These are phyloP conservation scores for Phaeolepiota aurea DNA, from an alignment of 768 basidiomycete species.

Conservation along the genomic window DNA sequence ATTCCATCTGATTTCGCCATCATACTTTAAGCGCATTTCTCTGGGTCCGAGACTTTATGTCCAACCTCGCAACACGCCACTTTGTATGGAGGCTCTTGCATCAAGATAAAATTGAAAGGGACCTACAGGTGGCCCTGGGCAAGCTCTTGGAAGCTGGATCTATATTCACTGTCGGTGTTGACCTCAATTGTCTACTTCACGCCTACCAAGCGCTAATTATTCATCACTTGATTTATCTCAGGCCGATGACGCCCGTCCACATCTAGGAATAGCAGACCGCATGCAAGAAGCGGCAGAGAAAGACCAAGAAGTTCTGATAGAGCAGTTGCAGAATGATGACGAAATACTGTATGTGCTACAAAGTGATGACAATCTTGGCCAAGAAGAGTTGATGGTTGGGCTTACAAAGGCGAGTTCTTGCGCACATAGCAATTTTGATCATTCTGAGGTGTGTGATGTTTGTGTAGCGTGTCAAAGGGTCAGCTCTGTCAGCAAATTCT, in stretches of 20 bases:
- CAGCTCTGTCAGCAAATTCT: not conserved
- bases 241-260: not conserved
- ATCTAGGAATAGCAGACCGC: not conserved
- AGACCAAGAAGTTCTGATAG: not conserved
- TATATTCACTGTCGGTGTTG: not conserved
- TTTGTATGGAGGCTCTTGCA: not conserved
- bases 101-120: not conserved
- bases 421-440: not conserved
- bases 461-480: too few relatives aligned
- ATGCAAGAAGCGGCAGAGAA: not conserved
- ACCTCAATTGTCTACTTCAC: not conserved
- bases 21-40: not conserved
- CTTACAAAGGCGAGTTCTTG: not conserved
- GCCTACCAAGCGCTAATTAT: not conserved
- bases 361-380: not conserved
- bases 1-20: too few relatives aligned
- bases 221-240: not conserved
- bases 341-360: not conserved
- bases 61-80: not conserved
- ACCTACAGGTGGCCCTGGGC: not conserved
- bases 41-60: not conserved
- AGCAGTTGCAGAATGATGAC: not conserved
- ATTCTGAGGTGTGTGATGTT: not conserved
- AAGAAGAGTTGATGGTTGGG: not conserved
- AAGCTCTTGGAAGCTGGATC: not conserved